These are phyloP conservation scores for Solanum chilense DNA, from an alignment of 257 asterid genomes.

Conservation along the genomic window DNA sequence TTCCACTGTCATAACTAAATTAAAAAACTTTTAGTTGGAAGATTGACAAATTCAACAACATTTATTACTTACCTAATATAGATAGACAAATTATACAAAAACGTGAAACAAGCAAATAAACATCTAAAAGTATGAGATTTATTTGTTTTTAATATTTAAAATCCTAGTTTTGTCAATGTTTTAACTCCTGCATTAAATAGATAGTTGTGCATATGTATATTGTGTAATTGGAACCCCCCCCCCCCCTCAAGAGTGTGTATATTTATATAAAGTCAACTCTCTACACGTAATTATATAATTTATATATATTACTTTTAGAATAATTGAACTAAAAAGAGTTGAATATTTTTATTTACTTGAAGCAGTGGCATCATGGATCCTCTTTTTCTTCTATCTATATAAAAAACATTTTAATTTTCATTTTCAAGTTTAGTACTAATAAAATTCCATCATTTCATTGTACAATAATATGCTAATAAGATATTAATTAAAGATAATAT, in stretches of 20 bases:
- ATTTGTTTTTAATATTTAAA: neutral
- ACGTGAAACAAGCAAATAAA: neutral
- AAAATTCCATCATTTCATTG: neutral
- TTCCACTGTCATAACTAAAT: neutral
- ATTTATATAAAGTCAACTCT: neutral
- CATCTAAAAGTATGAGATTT: neutral
- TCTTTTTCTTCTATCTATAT: too few relatives aligned
- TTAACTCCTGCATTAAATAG: neutral
- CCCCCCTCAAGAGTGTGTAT: neutral
- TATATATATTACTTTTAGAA: too few relatives aligned
- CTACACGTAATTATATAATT: too few relatives aligned
- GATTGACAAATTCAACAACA: neutral
- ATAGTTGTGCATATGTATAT: neutral
- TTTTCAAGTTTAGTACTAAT: neutral
- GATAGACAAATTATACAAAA: neutral
- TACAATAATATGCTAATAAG: neutral
- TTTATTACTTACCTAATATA: neutral
- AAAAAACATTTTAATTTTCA: neutral
- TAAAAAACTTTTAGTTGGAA: neutral
- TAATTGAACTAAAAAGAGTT: too few relatives aligned
- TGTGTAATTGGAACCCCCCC: neutral
- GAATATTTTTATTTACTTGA: too few relatives aligned
- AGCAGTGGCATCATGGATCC: too few relatives aligned
- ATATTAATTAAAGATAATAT: neutral
- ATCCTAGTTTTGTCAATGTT: neutral